Percentiles rank a stretch among this genome's conserved stretches.
phyloP scores from a whole-genome alignment of 1,284 basidiomycete species.

The Boletus smithii region DNA sequence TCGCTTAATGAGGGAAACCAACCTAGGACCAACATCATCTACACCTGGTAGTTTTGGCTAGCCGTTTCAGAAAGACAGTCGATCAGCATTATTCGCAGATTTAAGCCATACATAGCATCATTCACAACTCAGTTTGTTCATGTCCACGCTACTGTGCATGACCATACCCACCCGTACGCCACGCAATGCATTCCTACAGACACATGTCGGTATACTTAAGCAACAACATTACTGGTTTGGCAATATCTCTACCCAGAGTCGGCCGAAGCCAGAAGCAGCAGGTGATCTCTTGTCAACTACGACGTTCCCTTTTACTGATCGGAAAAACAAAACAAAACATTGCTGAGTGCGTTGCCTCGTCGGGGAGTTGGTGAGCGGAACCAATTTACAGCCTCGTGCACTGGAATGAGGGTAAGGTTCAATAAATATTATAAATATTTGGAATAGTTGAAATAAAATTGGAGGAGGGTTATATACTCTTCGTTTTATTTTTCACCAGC shows the following conservation, averaged over 20 bases:
- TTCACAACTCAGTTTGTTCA: slow-evolving; percentile 5
- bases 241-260: not conserved
- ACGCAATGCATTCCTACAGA: slow-evolving; percentile 1
- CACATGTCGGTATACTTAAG: not conserved
- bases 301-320: not conserved
- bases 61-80: slow-evolving; percentile 3
- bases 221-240: slow-evolving; percentile 4
- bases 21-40: slow-evolving; percentile 3
- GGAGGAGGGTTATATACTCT: too few species aligned
- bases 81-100: slow-evolving; percentile 13
- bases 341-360: slow-evolving; percentile 4
- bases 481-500: too few species aligned
- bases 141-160: slow-evolving; percentile 4
- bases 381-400: not conserved
- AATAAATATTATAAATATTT: not conserved
- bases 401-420: not conserved
- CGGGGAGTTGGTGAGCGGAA: slow-evolving; percentile 1
- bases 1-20: slow-evolving; percentile 2
- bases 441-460: too few species aligned
- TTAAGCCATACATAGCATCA: slow-evolving; percentile 6
- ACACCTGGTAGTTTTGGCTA: not conserved
- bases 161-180: slow-evolving; percentile 1
- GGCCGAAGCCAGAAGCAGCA: slow-evolving; percentile 3
- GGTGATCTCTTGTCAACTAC: slow-evolving; percentile 4
- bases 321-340: slow-evolving; percentile 10